Evolutionary conservation across 495 filamentous ascomycete species (phyloP).

Genomic region (Clavariopsis aquatica): DNA sequence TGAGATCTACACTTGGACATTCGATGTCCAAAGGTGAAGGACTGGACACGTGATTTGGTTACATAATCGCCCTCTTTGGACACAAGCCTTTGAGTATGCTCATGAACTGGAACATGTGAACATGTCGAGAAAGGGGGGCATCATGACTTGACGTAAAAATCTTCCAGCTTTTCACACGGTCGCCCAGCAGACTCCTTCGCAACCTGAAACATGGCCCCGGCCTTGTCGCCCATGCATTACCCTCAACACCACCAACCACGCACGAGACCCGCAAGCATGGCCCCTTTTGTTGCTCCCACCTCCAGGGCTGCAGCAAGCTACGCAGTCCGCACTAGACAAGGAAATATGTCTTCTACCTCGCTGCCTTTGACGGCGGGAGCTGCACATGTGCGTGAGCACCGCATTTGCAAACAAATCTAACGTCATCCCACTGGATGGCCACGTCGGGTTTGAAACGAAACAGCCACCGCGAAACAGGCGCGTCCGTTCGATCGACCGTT

Average conservation of each 20-base stretch:
- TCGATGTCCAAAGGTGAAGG: not conserved
- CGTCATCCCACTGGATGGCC: conserved; percentile 11
- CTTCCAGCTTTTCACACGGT: not conserved
- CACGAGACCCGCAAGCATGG: not conserved
- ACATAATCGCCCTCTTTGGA: not conserved
- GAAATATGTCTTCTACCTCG: conserved; percentile 4
- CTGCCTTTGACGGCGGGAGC: not conserved
- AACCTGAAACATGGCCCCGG: conserved; percentile 6
- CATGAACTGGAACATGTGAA: not conserved
- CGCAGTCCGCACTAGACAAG: not conserved
- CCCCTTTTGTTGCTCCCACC: not conserved
- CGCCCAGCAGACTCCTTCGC: not conserved
- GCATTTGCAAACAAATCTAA: not conserved
- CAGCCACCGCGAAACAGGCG: conserved; percentile 5
- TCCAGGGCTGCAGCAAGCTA: not conserved
- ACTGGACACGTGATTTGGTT: not conserved
- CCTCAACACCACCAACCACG: not conserved
- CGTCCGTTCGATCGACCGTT: conserved; percentile 6
- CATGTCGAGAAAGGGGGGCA: not conserved
- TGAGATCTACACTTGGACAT: no score
- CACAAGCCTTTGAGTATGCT: not conserved
- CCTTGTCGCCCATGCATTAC: not conserved
- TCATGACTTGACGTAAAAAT: not conserved
- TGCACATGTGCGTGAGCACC: not conserved
- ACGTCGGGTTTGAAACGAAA: conserved; percentile 11